Conservation (phyloP, 2,329 filamentous ascomycete species). For the Talaromyces amestolkiae region DNA sequence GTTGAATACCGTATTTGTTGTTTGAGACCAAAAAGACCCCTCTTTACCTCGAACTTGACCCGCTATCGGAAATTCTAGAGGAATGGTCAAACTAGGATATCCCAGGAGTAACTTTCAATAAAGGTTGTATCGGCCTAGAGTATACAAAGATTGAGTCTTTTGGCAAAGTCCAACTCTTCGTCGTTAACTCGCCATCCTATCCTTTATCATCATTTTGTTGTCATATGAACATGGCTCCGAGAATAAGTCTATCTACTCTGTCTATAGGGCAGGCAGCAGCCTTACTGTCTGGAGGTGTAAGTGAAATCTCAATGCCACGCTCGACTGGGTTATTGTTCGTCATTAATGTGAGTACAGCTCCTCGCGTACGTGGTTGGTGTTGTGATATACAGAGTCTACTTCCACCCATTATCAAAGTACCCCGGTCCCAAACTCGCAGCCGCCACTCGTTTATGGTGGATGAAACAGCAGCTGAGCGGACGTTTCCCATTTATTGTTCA, state of each 20-base stretch:
- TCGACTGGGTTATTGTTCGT: neutral
- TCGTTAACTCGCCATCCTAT: neutral
- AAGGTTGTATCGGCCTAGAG: neutral
- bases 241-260: neutral
- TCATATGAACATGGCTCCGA: slow-evolving; percentile 3
- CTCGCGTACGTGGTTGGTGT: slow-evolving; percentile 12
- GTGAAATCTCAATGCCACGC: neutral
- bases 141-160: neutral
- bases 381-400: slow-evolving; percentile 30
- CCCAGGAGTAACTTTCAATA: neutral
- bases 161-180: neutral
- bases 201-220: neutral
- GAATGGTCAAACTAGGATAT: neutral
- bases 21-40: neutral
- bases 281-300: slow-evolving; percentile 4
- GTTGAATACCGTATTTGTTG: neutral
- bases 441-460: slow-evolving; percentile 19
- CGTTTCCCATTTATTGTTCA: slow-evolving; percentile 13
- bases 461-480: slow-evolving; percentile 13
- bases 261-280: slow-evolving; percentile 3
- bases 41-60: neutral
- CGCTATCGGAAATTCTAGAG: neutral
- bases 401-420: slow-evolving; percentile 31
- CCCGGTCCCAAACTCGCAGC: slow-evolving; percentile 32
- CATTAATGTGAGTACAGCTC: neutral